These are phyloP conservation scores for Lunasporangiospora selenospora DNA, from an alignment of 192 early-diverging fungal genomes.

Conservation along the genomic window DNA sequence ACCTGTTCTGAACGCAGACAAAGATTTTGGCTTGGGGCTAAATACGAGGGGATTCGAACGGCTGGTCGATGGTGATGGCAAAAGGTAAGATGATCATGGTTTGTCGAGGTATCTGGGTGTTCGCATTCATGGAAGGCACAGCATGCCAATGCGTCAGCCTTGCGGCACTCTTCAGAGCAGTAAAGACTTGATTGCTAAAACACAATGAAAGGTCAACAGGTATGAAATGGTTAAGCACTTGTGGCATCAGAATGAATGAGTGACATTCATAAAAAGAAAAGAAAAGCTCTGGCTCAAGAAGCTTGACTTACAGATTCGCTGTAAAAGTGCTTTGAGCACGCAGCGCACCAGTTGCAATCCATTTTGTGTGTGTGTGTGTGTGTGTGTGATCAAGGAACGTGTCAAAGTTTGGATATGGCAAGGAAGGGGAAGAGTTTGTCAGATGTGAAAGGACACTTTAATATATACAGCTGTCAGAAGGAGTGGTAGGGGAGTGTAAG, in stretches of 20 bases:
- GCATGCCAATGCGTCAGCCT: constrained; percentile 38
- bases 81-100: constrained; percentile 39
- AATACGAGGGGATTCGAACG: constrained; percentile 28
- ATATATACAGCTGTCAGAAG: no score
- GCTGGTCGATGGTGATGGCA: constrained; percentile 45
- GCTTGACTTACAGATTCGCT: constrained; percentile 40
- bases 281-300: no score
- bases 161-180: constrained; percentile 38
- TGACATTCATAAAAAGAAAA: no score
- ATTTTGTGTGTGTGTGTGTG: constrained; percentile 2
- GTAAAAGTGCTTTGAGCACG: constrained; percentile 49
- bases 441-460: no score
- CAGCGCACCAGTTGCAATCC: constrained; percentile 49
- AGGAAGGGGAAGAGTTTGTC: no score
- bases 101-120: constrained; percentile 21
- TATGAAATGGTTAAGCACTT: no score
- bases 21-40: constrained; percentile 15
- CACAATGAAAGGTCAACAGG: not conserved
- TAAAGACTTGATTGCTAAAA: constrained; percentile 40
- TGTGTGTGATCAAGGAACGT: not conserved
- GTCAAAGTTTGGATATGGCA: no score
- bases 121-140: constrained; percentile 43
- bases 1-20: constrained; percentile 9
- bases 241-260: no score
- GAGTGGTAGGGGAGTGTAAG: not conserved